phyloP scores from a whole-genome alignment of 2,329 filamentous ascomycete genomes.

The Cercospora nicotianae region DNA sequence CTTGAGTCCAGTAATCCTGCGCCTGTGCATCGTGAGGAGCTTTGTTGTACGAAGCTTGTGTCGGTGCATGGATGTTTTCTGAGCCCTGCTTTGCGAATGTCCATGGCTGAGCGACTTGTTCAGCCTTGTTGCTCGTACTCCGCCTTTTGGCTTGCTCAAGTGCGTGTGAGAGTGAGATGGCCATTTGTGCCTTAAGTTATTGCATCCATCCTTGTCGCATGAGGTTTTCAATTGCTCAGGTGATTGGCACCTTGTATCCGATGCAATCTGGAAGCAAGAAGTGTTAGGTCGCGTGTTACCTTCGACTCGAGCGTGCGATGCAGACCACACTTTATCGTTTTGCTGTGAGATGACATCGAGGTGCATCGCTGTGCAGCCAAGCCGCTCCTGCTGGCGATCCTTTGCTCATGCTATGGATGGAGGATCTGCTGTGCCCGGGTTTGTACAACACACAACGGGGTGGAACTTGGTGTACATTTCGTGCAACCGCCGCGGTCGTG shows the following conservation, averaged over 20 bases:
- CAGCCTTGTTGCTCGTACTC: constrained; percentile 7
- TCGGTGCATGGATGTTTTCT: constrained; percentile 16
- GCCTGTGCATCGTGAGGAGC: background rate
- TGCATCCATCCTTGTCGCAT: background rate
- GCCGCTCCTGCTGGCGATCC: background rate
- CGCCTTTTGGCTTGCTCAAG: constrained; percentile 6
- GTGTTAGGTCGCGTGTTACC: background rate
- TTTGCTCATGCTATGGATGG: background rate
- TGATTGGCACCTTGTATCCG: background rate
- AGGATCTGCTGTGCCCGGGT: background rate
- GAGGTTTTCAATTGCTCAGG: background rate
- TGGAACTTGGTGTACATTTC: background rate
- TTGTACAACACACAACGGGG: background rate
- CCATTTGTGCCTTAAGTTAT: constrained; percentile 13
- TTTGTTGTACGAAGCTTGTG: background rate
- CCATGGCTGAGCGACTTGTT: constrained; percentile 6
- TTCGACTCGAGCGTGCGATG: background rate
- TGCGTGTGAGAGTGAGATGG: constrained; percentile 18
- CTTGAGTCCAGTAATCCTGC: background rate
- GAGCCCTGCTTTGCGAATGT: constrained; percentile 13
- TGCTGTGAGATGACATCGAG: background rate
- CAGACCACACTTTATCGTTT: background rate
- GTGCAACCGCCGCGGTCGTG: background rate
- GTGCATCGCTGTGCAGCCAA: constrained; percentile 1
- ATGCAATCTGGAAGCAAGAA: background rate